Conservation (phyloP, 163 green algal genomes). For the Scenedesmus sp. region DNA sequence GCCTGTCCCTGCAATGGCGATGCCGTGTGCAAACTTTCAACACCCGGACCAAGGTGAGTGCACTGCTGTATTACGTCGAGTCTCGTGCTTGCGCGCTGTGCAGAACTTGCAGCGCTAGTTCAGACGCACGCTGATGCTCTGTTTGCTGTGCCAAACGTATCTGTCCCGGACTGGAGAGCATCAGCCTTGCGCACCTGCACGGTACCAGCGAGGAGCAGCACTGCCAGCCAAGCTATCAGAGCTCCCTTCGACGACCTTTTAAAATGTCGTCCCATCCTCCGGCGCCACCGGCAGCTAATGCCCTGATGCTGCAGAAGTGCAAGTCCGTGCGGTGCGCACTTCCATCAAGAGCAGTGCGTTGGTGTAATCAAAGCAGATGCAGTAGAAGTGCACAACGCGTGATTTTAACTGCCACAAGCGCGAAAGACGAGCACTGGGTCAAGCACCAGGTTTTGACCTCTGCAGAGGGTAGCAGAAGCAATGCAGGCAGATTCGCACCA, state of each 20-base stretch:
- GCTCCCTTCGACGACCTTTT: neutral
- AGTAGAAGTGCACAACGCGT: no score
- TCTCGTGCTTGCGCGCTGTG: neutral
- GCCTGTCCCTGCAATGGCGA: neutral
- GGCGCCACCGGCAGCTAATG: neutral
- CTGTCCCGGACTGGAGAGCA: neutral
- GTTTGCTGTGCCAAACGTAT: neutral
- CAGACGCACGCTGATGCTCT: neutral
- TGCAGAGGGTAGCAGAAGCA: neutral
- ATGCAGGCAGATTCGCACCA: neutral
- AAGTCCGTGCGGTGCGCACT: neutral
- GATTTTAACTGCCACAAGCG: neutral
- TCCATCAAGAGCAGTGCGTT: neutral
- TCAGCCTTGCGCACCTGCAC: neutral
- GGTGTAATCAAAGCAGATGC: neutral
- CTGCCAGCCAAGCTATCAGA: neutral
- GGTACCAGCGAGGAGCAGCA: neutral
- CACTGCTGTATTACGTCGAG: neutral
- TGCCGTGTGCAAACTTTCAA: neutral
- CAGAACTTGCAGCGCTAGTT: neutral
- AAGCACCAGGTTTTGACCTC: neutral
- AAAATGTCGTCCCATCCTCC: neutral
- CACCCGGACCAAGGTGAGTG: neutral
- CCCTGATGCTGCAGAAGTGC: neutral
- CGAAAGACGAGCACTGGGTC: neutral